phyloP scores from a whole-genome alignment of 2,329 filamentous ascomycete genomes.

The Microdochium trichocladiopsis region DNA sequence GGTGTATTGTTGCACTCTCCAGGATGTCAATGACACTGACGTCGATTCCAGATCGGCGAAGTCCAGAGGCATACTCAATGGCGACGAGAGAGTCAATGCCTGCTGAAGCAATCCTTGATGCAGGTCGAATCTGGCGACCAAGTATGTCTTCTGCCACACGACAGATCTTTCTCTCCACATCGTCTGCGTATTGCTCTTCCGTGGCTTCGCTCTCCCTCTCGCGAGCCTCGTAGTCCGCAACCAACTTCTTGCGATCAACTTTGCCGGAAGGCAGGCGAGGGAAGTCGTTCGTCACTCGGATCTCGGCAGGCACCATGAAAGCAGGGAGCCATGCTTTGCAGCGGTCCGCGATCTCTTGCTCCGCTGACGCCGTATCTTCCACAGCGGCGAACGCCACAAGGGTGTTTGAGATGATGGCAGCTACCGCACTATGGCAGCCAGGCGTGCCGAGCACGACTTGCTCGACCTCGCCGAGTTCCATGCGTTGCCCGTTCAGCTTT shows the following conservation, averaged over 20 bases:
- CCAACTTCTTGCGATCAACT: constrained; percentile 61
- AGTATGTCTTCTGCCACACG: constrained; percentile 18
- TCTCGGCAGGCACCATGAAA: constrained; percentile 76
- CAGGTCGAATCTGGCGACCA: constrained; percentile 14
- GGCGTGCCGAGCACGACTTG: constrained; percentile 55
- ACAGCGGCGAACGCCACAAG: constrained; percentile 70
- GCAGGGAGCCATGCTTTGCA: constrained; percentile 72
- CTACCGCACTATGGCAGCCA: constrained; percentile 59
- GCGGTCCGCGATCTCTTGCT: constrained; percentile 40
- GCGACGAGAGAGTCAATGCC: constrained; percentile 34
- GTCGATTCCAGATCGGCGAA: constrained; percentile 50
- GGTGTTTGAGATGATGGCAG: constrained; percentile 57
- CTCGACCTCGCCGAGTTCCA: constrained; percentile 75
- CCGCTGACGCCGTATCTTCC: constrained; percentile 27
- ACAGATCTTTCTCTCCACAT: constrained; percentile 26
- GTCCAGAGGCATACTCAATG: constrained; percentile 49
- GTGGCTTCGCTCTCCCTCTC: not conserved
- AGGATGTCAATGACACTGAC: constrained; percentile 57
- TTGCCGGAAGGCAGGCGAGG: constrained; percentile 80
- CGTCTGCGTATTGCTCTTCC: constrained; percentile 12
- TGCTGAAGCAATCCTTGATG: constrained; percentile 19
- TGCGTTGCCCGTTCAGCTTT: constrained; percentile 76
- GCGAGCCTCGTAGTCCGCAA: constrained; percentile 42
- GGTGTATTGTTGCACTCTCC: constrained; percentile 36
- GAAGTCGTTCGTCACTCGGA: constrained; percentile 57